A percentile compares a stretch with the other conserved stretches of the same genome.
Conservation (phyloP, 306 rosid species). For the Acacia acuminata region DNA sequence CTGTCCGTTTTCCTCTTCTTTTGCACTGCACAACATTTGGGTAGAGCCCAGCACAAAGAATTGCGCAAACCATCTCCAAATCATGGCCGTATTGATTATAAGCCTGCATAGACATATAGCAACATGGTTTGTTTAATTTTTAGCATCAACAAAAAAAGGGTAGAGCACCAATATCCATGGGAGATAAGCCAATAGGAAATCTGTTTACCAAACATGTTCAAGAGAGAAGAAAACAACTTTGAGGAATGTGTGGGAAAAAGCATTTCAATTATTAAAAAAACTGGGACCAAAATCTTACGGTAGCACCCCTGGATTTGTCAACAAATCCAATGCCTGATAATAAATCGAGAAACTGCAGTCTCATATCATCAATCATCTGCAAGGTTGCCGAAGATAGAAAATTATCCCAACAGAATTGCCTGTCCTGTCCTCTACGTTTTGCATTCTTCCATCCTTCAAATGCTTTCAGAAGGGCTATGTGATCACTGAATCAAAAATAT, state of each 20-base stretch:
- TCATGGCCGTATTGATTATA: constrained; percentile 86
- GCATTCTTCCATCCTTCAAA: constrained; percentile 97
- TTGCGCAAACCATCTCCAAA: constrained; percentile 95
- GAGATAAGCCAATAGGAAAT: constrained; percentile 8
- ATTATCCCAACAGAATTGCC: constrained; percentile 87
- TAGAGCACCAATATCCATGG: neutral
- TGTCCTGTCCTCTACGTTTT: constrained; percentile 64
- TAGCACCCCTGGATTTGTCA: constrained; percentile 74
- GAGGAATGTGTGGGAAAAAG: neutral
- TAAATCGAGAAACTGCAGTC: constrained; percentile 82
- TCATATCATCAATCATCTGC: constrained; percentile 98
- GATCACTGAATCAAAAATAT: constrained; percentile 63
- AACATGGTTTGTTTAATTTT: neutral
- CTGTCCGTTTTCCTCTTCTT: constrained; percentile 84
- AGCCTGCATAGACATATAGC: constrained; percentile 55
- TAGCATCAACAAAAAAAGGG: neutral
- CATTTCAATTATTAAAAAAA: constrained; percentile 18
- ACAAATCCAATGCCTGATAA: constrained; percentile 93
- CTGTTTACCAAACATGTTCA: constrained; percentile 5
- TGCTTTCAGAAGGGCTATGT: constrained; percentile 90
- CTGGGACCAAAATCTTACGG: constrained; percentile 51
- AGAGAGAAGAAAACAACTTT: constrained; percentile 13
- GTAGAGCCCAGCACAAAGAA: constrained; percentile 92
- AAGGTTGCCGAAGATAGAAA: constrained; percentile 79
- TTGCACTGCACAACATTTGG: constrained; percentile 98